A percentile compares a stretch with the other conserved stretches of the same genome.
phyloP scores from a whole-genome alignment of 495 filamentous ascomycete species.

The Podospora tetraspora region DNA sequence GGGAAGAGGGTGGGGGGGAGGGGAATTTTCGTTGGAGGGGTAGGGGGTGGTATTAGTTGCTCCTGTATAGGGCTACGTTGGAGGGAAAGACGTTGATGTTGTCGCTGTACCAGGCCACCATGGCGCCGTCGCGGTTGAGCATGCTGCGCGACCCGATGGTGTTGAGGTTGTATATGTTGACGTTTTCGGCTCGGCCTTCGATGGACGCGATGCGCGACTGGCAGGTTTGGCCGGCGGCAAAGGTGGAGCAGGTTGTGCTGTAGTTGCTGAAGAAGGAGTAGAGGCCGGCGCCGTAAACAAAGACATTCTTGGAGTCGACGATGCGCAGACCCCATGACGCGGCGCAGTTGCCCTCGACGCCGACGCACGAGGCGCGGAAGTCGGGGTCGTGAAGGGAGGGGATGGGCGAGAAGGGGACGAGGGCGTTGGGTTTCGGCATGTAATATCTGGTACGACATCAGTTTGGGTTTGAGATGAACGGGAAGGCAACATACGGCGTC shows the following conservation, averaged over 20 bases:
- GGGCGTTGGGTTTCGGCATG: conserved; percentile 59
- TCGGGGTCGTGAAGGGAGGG: conserved; percentile 52
- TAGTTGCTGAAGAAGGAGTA: conserved; percentile 72
- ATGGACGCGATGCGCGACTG: conserved; percentile 50
- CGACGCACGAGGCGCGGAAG: conserved; percentile 45
- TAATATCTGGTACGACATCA: conserved; percentile 35
- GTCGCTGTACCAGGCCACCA: conserved; percentile 39
- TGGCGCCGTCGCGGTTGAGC: conserved; percentile 37
- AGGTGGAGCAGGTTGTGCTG: conserved; percentile 40
- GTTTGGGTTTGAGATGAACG: conserved; percentile 7
- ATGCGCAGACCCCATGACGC: conserved; percentile 64
- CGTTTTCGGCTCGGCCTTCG: conserved; percentile 41
- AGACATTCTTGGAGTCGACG: conserved; percentile 51
- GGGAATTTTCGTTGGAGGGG: conserved; percentile 49
- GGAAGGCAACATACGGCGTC: conserved; percentile 53
- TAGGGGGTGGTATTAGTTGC: conserved; percentile 30
- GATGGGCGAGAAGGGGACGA: conserved; percentile 50
- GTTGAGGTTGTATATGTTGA: conserved; percentile 52
- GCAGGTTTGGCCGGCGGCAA: conserved; percentile 45
- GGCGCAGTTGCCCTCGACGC: conserved; percentile 45
- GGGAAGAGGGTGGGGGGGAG: conserved; percentile 49
- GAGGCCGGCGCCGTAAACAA: conserved; percentile 65
- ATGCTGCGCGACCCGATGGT: conserved; percentile 48
- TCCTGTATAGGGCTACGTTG: conserved; percentile 40
- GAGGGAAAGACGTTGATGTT: conserved; percentile 44